Percentiles rank a stretch among this genome's conserved stretches.
Evolutionary conservation across 352 stramenopile species (phyloP).

Genomic region (Phytopythium aichiense): DNA sequence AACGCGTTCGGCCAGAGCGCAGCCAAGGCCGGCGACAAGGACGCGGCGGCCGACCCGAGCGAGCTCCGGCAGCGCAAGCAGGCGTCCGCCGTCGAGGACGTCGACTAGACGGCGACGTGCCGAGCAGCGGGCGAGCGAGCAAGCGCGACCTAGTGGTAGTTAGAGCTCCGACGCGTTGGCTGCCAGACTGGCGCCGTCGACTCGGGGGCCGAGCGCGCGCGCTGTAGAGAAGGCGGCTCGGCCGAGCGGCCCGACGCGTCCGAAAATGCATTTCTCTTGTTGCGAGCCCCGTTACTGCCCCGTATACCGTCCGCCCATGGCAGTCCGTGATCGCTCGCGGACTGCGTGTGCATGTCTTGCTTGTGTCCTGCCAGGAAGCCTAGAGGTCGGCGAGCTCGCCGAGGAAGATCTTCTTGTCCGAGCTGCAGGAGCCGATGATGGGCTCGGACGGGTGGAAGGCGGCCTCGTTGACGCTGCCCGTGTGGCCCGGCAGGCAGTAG

Average conservation of each 20-base stretch:
- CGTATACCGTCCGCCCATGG: background rate
- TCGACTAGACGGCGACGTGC: slow-evolving; percentile 44
- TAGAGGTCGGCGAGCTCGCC: slow-evolving; percentile 66
- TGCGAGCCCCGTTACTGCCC: background rate
- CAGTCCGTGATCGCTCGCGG: background rate
- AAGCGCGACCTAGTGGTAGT: slow-evolving; percentile 3
- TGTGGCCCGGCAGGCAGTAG: slow-evolving; percentile 93
- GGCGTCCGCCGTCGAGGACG: slow-evolving; percentile 60
- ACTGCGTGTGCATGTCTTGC: background rate
- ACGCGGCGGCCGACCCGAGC: slow-evolving; percentile 9
- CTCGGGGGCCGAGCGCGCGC: background rate
- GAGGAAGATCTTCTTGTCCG: slow-evolving; percentile 86
- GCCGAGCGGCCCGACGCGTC: background rate
- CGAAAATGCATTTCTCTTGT: slow-evolving; percentile 8
- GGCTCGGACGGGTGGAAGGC: slow-evolving; percentile 86
- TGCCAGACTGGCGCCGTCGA: background rate
- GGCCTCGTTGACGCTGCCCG: slow-evolving; percentile 92
- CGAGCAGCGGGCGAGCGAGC: too few species aligned
- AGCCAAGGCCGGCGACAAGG: background rate
- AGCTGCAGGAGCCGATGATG: slow-evolving; percentile 82
- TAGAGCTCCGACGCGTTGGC: slow-evolving; percentile 2
- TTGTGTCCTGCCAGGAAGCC: background rate
- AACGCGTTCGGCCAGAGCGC: slow-evolving; percentile 24
- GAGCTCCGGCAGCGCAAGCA: slow-evolving; percentile 58
- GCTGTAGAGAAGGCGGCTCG: background rate